Base-by-base conservation (phyloP, 176 grass and related monocot genomes). In the Elaeis guineensis region DNA sequence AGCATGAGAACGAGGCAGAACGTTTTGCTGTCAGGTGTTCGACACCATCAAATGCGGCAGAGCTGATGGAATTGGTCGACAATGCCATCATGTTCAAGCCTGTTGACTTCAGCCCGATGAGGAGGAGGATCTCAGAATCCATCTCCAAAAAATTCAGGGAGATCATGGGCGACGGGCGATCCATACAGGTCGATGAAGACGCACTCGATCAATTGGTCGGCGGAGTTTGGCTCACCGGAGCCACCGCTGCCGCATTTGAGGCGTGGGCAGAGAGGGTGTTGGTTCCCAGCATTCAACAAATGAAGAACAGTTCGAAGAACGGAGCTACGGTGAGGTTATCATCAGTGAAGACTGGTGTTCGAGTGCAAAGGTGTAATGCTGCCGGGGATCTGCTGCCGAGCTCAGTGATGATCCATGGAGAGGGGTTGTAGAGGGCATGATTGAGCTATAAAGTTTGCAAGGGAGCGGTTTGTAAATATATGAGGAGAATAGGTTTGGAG, bases 51-150 rank as follows among this genome's bases (percentile, higher is more conserved):
- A 56, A 52, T 8, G 28, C 78, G 0, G 29, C 69, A 2, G 81
- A 80, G 25, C 66, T 98, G 24, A 65, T 67, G 21, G 32, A 75
- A 66, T 26, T 73, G 25, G 58, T 83, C 17, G 76, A 98, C 60
- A 65, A 52, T 1, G 61, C 57, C 3, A 61, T 81, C 6, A 64
- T 72, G 64, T 98, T 98, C 87, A 89, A 80, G 25, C 76, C 87
- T 2, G 70, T 89, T 29, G 74, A 76, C 55, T 72, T 73, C 17
- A 67, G 62, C 24, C 62, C 67, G 0, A 67, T 88, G 14, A 85
- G 78, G 48, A 75, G 70, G 57, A 80, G 69, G 21, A 49, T 91
- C 50, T 83, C 66, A 0, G 80, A 85, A 25, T 73, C 79, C 19
- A 67, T 83, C 0, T 55, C 72, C 3, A 51, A 55, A 15, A 86